Evolutionary conservation across 106 monocot genomes (phyloP).

Genomic region (Allium cepa): DNA sequence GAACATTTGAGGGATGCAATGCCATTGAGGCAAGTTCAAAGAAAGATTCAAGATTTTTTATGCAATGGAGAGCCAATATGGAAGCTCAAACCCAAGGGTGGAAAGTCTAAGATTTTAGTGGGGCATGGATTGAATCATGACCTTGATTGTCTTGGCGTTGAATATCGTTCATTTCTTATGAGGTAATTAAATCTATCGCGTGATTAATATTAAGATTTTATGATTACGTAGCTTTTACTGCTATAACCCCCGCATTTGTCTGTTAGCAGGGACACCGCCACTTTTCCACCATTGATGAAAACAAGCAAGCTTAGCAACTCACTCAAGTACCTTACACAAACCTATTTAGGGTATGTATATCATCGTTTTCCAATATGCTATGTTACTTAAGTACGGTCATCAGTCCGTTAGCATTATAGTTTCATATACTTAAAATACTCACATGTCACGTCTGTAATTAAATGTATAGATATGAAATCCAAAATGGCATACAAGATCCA

Average conservation of each 20-base stretch:
- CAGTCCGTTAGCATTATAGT: background rate
- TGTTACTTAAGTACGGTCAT: background rate
- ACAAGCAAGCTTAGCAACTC: conserved; percentile 90
- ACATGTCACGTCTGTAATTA: background rate
- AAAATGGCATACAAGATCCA: conserved; percentile 44
- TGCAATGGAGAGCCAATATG: conserved; percentile 72
- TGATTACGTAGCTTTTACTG: background rate
- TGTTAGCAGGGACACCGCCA: conserved; percentile 48
- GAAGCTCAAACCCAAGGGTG: conserved; percentile 50
- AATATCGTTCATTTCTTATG: conserved; percentile 55
- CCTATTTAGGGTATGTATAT: conserved; percentile 51
- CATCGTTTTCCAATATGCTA: background rate
- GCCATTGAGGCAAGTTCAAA: conserved; percentile 62
- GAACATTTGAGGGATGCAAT: conserved; percentile 71
- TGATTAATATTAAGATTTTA: background rate
- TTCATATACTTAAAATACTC: background rate
- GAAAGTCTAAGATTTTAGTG: conserved; percentile 62
- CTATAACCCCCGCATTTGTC: background rate
- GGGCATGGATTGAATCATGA: conserved; percentile 66
- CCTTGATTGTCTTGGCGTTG: conserved; percentile 51
- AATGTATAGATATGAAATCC: conserved; percentile 44
- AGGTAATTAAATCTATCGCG: conserved; percentile 20
- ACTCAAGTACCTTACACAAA: conserved; percentile 66
- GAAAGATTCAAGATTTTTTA: conserved; percentile 67
- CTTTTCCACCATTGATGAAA: conserved; percentile 77